phyloP scores from a whole-genome alignment of 2,329 filamentous ascomycete genomes.

The Fusarium sp. region DNA sequence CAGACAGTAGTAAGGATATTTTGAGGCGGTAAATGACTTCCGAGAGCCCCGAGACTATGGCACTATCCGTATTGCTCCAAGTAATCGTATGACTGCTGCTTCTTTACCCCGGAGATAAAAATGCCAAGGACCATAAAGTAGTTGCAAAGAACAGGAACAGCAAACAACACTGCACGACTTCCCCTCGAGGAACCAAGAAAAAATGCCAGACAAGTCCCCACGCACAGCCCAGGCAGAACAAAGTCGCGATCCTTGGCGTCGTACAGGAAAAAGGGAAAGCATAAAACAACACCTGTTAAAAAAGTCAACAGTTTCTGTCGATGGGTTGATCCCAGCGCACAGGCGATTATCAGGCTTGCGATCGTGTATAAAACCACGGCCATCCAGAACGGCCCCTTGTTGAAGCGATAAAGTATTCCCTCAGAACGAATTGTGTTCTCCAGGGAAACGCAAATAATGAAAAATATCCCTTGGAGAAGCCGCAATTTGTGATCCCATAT shows the following conservation, averaged over 20 bases:
- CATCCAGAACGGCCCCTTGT: neutral
- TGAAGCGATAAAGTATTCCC: neutral
- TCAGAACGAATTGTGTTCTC: neutral
- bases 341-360: neutral
- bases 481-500: neutral
- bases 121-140: neutral
- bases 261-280: neutral
- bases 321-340: rapidly evolving
- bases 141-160: neutral
- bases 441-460: rapidly evolving
- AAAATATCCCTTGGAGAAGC: rapidly evolving
- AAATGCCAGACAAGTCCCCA: neutral
- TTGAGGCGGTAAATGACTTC: neutral
- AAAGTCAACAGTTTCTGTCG: rapidly evolving
- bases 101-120: neutral
- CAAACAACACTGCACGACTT: neutral
- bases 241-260: rapidly evolving
- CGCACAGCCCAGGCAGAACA: neutral
- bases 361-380: rapidly evolving
- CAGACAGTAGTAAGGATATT: neutral
- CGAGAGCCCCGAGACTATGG: too few species aligned
- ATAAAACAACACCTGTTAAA: neutral
- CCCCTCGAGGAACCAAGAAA: neutral
- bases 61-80: too few species aligned
- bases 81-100: neutral